Base-by-base conservation (phyloP, 2,329 filamentous ascomycete species). In the Coniochaeta sp. region DNA sequence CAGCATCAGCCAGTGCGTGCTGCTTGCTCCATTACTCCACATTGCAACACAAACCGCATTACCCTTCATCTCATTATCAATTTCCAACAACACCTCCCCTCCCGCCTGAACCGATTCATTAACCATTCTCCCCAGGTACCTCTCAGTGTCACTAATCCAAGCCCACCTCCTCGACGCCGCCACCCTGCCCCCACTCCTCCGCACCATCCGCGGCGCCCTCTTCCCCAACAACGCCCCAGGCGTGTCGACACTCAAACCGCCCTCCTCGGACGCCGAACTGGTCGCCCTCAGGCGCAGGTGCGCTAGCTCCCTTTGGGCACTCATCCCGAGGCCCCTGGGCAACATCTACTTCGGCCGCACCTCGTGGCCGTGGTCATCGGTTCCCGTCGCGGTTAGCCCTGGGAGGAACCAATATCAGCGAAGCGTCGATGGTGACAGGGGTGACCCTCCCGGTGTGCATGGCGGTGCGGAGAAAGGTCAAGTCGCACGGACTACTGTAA, bases 161-260 rank as follows among this genome's bases (percentile, higher is more conserved):
- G 71, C 69, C 52, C 71, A 78, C 64, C 65, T 88, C 55, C 74
- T 90, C 56, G 79, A 85, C 69, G 75, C 84, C 59, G 76, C 77
- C 55, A 75, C 80, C 59, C 74, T 91, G 52, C 83, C 87, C 65
- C 75, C 76, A 64, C 69, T 89, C 58, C 78, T 92, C 61, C 81
- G 83, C 65, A 79, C 83, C 58, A 77, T 88, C 62, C 87, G 94
- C 65, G 82, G 81, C 61, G 81, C 87, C 55, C 74, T 97, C 52
- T 97, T 96, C 66, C 92, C 94, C 58, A 87, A 89, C 70, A 95
- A 95, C 69, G 76, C 81, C 60, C 84, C 86, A 55, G 86, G 84
- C 53, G 78, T 82, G 57, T 74, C 83, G 60, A 77, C 79, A 54
- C 71, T 85, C 58, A 70, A 77, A 50, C 77, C 85, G 49, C 82